Evolutionary conservation across 2,329 filamentous ascomycete genomes (phyloP), one percentile per base, ranked within the genome.

Genomic region (Claviceps paspali): DNA sequence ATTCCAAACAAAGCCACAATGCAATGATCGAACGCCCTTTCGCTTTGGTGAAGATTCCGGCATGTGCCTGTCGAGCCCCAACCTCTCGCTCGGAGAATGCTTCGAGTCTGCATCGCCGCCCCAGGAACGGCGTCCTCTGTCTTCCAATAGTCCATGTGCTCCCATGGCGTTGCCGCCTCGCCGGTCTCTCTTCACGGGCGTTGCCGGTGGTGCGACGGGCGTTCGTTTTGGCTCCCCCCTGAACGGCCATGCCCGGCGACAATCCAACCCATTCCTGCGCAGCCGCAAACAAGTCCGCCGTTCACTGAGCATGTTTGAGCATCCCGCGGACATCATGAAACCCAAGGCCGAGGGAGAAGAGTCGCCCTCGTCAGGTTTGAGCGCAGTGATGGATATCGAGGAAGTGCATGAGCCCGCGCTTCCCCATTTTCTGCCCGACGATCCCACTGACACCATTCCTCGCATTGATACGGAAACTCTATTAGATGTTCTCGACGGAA

Each of bases 261-360:
- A 64, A 42, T 80, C 73, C 34, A 86, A 78, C 56, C 81, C 72
- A 39, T 73, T 82, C 46, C 65, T 76, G 49, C 76, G 85, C 43
- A 82, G 82, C 31, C 75, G 87, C 46, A 93, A 93, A 53, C 83
- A 91, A 56, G 88, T 88, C 52, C 79, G 91, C 42, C 78, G 91
- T 46, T 93, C 88, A 18, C 64, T 95, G 52, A 96, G 91, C 70
- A 98, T 98, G 91, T 98, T 93, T 60, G 88, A 96, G 62, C 77
- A 82, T 55, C 82, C 87, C 3, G 82, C 75, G 46, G 91, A 96
- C 53, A 69, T 95, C 38, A 82, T 93, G 64, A 85, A 84, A 60
- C 68, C 78, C 39, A 85, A 86, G 56, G 65, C 54, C 2, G 57
- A 79, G 45, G 73, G 76, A 32, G 71, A 72, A 9, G 57, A 63